Evolutionary conservation across 495 filamentous ascomycete genomes (phyloP).

Genomic region (Bathelium albidoporum): DNA sequence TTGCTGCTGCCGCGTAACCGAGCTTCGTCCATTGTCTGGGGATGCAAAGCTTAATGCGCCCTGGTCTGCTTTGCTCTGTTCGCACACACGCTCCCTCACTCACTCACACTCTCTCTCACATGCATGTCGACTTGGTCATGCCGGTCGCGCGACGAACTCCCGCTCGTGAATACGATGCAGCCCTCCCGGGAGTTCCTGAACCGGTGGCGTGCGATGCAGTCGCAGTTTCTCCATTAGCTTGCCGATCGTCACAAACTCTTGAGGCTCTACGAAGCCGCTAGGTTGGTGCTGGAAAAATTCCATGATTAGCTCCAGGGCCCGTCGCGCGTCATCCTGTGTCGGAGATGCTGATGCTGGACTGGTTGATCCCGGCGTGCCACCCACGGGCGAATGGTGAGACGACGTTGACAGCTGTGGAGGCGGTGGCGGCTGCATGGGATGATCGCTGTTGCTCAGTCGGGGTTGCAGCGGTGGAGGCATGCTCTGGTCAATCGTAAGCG

Average conservation of each 20-base stretch:
- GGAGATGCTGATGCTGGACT: slow-evolving; percentile 5
- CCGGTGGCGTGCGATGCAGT: slow-evolving; percentile 34
- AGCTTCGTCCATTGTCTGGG: background rate
- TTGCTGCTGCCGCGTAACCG: background rate
- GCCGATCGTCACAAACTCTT: slow-evolving; percentile 73
- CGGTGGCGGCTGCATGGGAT: slow-evolving; percentile 40
- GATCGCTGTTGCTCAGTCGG: background rate
- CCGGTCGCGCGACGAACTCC: slow-evolving; percentile 38
- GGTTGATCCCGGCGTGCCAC: background rate
- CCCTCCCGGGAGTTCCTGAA: slow-evolving; percentile 47
- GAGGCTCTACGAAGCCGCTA: slow-evolving; percentile 57
- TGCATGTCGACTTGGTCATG: background rate
- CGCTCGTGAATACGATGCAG: slow-evolving; percentile 57
- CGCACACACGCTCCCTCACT: background rate
- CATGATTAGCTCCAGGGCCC: slow-evolving; percentile 76
- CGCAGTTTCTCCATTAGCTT: slow-evolving; percentile 85
- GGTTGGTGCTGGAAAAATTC: slow-evolving; percentile 73
- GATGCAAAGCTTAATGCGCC: background rate
- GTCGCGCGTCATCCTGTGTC: slow-evolving; percentile 71
- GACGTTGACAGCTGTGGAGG: slow-evolving; percentile 6
- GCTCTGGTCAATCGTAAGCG: slow-evolving; percentile 43
- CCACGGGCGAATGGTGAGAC: slow-evolving; percentile 1
- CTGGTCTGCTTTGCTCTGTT: background rate
- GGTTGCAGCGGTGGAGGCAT: slow-evolving; percentile 27
- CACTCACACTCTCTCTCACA: background rate